Evolutionary conservation across 2,329 filamentous ascomycete species (phyloP).

Genomic region (Davidsoniella virescens): DNA sequence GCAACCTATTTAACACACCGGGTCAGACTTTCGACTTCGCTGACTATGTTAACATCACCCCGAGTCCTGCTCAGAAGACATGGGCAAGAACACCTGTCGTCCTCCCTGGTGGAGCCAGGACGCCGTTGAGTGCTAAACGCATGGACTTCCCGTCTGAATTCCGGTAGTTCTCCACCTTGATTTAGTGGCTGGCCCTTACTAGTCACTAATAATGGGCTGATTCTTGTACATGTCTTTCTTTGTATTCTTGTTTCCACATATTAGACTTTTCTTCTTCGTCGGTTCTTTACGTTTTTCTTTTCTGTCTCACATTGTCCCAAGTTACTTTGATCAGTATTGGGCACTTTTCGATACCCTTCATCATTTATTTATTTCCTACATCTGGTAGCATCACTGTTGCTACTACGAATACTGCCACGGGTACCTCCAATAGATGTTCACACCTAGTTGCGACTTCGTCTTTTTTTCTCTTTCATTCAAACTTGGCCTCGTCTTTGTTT

Average conservation of each 20-base stretch:
- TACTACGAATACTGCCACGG: neutral
- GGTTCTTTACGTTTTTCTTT: conserved; percentile 2
- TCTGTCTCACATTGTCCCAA: conserved; percentile 1
- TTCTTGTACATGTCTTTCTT: conserved; percentile 7
- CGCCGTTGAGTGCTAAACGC: conserved; percentile 11
- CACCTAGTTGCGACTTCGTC: too few species aligned
- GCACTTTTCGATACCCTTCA: conserved; percentile 13
- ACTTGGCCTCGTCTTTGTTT: too few species aligned
- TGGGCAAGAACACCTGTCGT: conserved; percentile 53
- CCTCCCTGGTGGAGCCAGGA: conserved; percentile 41
- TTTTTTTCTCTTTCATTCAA: too few species aligned
- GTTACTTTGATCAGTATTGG: conserved; percentile 1
- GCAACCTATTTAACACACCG: conserved; percentile 59
- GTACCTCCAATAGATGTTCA: too few species aligned
- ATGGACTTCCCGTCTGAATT: conserved; percentile 12
- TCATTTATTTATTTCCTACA: conserved; percentile 1
- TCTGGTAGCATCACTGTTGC: neutral
- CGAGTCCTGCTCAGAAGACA: conserved; percentile 76
- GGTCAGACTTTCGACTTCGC: conserved; percentile 79
- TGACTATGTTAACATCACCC: conserved; percentile 95
- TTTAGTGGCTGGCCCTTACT: neutral
- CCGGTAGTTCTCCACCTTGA: neutral
- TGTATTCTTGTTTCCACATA: neutral
- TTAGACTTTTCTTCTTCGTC: conserved; percentile 4
- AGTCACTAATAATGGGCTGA: neutral